Evolutionary conservation across 805 yeast species (phyloP).

Genomic region (Myxozyma vanderwaltii): DNA sequence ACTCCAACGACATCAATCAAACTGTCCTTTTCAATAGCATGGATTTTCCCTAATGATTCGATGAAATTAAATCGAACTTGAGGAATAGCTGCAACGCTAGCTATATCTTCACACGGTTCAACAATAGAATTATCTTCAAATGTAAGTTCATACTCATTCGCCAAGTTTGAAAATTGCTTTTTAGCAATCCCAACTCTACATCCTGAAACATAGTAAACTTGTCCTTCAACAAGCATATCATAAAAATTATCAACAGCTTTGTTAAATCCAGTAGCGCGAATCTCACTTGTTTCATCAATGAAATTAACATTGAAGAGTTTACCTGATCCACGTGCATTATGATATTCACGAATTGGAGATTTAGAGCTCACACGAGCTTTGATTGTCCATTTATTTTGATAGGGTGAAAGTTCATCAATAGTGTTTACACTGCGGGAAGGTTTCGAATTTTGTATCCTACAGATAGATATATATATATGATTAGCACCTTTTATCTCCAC

Average conservation of each 20-base stretch:
- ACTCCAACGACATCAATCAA: conserved; percentile 87
- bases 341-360: conserved; percentile 85
- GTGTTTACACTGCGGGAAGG: conserved; percentile 51
- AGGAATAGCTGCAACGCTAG: conserved; percentile 66
- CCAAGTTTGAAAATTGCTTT: conserved; percentile 78
- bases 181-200: conserved; percentile 82
- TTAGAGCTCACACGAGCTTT: conserved; percentile 89
- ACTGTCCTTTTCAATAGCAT: conserved; percentile 67
- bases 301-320: conserved; percentile 85
- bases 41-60: conserved; percentile 60
- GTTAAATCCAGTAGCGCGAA: conserved; percentile 91
- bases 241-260: conserved; percentile 79
- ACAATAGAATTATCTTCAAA: conserved; percentile 78
- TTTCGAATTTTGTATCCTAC: background rate
- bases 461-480: too few species aligned
- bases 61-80: conserved; percentile 75
- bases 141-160: conserved; percentile 84
- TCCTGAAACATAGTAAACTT: conserved; percentile 80
- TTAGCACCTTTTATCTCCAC: too few species aligned
- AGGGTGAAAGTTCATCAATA: conserved; percentile 88
- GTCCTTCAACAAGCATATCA: conserved; percentile 80
- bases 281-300: conserved; percentile 93
- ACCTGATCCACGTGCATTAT: conserved; percentile 84
- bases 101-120: conserved; percentile 63
- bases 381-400: conserved; percentile 86